Evolutionary conservation across 2,329 filamentous ascomycete genomes (phyloP).

Genomic region (Trichoderma citrinoviride): DNA sequence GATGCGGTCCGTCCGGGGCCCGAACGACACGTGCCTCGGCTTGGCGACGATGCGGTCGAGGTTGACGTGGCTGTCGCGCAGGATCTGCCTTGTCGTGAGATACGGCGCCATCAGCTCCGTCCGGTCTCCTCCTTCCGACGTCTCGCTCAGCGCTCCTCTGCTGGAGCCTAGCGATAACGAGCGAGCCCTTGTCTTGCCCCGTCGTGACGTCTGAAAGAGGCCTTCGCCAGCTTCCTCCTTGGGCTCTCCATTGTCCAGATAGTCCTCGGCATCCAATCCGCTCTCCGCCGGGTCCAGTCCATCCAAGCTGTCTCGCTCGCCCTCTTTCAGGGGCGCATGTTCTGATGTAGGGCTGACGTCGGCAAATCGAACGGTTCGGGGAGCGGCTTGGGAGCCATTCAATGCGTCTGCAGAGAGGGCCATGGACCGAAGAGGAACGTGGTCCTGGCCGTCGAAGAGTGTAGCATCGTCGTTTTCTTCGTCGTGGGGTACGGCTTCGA

Average conservation of each 20-base stretch:
- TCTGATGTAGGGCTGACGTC: conserved; percentile 25
- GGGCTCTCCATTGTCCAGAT: conserved; percentile 17
- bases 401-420: not conserved
- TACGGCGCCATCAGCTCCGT: conserved; percentile 24
- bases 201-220: conserved; percentile 25
- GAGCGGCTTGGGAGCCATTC: not conserved
- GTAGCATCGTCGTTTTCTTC: conserved; percentile 4
- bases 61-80: conserved; percentile 23
- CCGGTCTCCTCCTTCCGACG: conserved; percentile 24
- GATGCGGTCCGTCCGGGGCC: conserved; percentile 26
- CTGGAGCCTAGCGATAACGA: conserved; percentile 30
- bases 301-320: conserved; percentile 21
- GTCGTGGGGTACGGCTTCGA: not conserved
- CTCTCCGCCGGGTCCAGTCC: not conserved
- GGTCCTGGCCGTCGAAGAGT: not conserved
- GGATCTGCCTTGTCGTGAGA: conserved; percentile 24
- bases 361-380: conserved; percentile 34
- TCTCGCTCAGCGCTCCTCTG: conserved; percentile 25
- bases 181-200: conserved; percentile 28
- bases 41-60: conserved; percentile 14
- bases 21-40: conserved; percentile 1
- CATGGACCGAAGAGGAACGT: not conserved
- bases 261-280: conserved; percentile 4
- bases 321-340: not conserved
- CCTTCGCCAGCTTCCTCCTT: conserved; percentile 16